A percentile compares a stretch with the other conserved stretches of the same genome.
phyloP scores from a whole-genome alignment of 805 yeast species.

The Kluyveromyces siamensis region DNA sequence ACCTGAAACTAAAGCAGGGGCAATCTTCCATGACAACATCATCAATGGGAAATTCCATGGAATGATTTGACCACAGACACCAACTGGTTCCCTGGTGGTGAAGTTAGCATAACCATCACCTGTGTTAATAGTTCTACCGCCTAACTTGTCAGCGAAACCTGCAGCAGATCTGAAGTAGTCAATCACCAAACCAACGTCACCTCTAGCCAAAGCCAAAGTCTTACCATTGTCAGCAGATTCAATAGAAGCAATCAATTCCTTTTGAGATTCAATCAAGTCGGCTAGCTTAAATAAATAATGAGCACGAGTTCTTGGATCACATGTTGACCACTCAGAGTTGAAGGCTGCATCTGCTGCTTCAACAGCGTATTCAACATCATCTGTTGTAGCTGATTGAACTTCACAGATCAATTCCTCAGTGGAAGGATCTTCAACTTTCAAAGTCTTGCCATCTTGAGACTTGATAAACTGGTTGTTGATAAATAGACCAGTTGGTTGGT shows the following conservation, averaged over 20 bases:
- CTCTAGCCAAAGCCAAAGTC: constrained; percentile 53
- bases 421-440: constrained; percentile 47
- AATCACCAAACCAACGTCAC: constrained; percentile 58
- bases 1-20: constrained; percentile 73
- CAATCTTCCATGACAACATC: constrained; percentile 74
- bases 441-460: constrained; percentile 46
- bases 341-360: constrained; percentile 59
- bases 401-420: constrained; percentile 54
- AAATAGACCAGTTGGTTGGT: constrained; percentile 84
- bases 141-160: constrained; percentile 62
- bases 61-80: constrained; percentile 76
- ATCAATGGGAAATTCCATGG: constrained; percentile 83
- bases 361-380: constrained; percentile 64
- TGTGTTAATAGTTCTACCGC: constrained; percentile 56
- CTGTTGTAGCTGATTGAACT: constrained; percentile 49
- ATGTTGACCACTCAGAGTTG: constrained; percentile 46
- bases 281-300: constrained; percentile 50
- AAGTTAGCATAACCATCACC: constrained; percentile 56
- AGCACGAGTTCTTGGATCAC: constrained; percentile 50
- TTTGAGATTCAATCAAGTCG: constrained; percentile 54
- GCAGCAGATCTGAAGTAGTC: constrained; percentile 63
- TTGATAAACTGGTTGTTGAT: constrained; percentile 74
- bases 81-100: constrained; percentile 66
- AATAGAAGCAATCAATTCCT: constrained; percentile 55
- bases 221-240: constrained; percentile 77